Base-by-base conservation (phyloP, 2,329 filamentous ascomycete genomes). In the Aspergillus ochraceus region DNA sequence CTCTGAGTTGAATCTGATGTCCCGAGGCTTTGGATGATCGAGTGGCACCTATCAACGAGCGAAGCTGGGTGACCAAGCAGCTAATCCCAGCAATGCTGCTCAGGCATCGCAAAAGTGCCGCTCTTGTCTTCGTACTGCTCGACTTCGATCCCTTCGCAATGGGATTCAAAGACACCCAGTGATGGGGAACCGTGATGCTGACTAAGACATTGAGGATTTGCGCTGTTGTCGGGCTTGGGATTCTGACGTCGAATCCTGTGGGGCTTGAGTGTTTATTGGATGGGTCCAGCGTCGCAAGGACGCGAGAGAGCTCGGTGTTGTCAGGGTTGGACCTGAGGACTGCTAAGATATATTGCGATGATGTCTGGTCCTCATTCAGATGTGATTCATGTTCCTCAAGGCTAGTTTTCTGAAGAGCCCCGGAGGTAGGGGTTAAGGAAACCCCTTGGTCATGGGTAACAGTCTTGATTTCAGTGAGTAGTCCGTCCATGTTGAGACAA, bases 151-250 rank as follows among this genome's bases (percentile, higher is more conserved):
- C 60, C 61, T 68, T 57, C 29, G 50, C 57, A 52, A 59, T 64
- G 45, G 67, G 60, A 42, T 80, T 76, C 17, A 94, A 70, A 9
- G 86, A 69, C 3, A 81, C 71, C 94, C 95, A 98, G 75, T 94
- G 96, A 70, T 93, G 90, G 1, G 91, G 90, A 8, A 92, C 80
- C 26, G 90, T 92, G 32, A 88, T 85, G 17, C 84, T 88, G 60
- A 96, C 86, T 39, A 99, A 78, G 3, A 86, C 79, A 70, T 92
- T 88, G 55, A 94, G 81, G 32, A 97, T 85, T 67, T 92, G 90
- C 20, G 91, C 87, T 58, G 87, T 85, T 61, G 86, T 78, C 1
- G 93, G 88, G 32, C 84, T 84, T 3, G 91, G 88, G 2, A 80
- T 74, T 49, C 81, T 79, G 53, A 94, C 82, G 65, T 84, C 83